Evolutionary conservation across 2,329 filamentous ascomycete species (phyloP), one percentile per base, ranked within the genome.

Genomic region (Penicillium sp.): DNA sequence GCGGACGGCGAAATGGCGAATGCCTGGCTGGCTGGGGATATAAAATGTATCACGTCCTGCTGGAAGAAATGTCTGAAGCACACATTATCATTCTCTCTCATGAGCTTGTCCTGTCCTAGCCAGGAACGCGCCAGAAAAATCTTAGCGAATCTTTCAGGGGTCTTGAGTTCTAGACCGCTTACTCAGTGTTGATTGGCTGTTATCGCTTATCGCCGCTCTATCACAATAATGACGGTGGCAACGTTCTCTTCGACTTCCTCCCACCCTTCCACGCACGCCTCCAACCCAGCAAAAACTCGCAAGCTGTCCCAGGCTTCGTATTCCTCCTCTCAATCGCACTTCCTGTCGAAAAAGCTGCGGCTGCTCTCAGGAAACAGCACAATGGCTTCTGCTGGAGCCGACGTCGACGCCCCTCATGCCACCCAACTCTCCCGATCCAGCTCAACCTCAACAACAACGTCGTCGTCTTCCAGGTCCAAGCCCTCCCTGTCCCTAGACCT

Each of bases 401-500:
- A n/a, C 8, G 20, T 62, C 56, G 26, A n/a, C 8, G 20, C 62
- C 56, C 55, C 62, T 35, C 46, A 59, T 38, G 66, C 64, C 35
- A 64, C 63, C 23, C 59, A 64, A n/a, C 63, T 64, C 26, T 59
- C 57, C 52, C 59, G 66, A 50, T 58, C 63, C 18, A 60, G 63
- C 7, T 67, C 68, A 40, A 63, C 67, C 30, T 64, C 68, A 9
- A 65, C 65, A 40, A 56, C 58, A 42, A 33, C 28, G 45, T 57
- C 67, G 26, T 65, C 68, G 18, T 59, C 60, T 12, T 67, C 65
- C 47, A 63, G 62, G n/a, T 61, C 64, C 14, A 70, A 68, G 48
- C 70, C 71, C 23, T 68, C 71, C 0, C 70, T 79, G 18, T 77
- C 76, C 0, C 68, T 80, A 43, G 77, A 79, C 59, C 68, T 80